Conservation (phyloP, 352 stramenopile genomes). For the Phytophthora agathidicida region DNA sequence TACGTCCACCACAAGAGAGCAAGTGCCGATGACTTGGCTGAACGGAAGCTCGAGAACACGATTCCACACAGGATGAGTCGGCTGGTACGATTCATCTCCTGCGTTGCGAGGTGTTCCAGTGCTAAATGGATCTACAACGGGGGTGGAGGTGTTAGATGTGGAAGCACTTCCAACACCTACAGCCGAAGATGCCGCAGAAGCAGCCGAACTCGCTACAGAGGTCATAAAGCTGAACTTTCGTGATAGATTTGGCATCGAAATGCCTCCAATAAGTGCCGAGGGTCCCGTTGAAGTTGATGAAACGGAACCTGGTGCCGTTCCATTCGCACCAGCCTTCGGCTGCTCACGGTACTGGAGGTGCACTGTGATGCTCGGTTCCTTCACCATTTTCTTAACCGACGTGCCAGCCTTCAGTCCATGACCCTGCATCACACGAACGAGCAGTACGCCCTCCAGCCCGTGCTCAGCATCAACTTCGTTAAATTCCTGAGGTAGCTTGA, state of each 20-base stretch:
- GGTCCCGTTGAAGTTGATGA: conserved; percentile 27
- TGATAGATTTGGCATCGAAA: conserved; percentile 77
- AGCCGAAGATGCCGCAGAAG: conserved; percentile 40
- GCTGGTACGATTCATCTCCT: conserved; percentile 57
- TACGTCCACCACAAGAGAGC: conserved; percentile 77
- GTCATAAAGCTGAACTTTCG: conserved; percentile 81
- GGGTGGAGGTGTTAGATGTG: conserved; percentile 27
- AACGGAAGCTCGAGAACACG: conserved; percentile 80
- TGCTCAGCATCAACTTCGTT: conserved; percentile 88
- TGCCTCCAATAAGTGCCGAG: conserved; percentile 43
- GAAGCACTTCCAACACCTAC: conserved; percentile 25
- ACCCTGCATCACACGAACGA: conserved; percentile 84
- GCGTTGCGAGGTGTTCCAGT: conserved; percentile 66
- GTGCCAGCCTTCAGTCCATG: conserved; percentile 78
- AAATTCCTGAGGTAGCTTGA: conserved; percentile 89
- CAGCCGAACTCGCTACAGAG: conserved; percentile 41
- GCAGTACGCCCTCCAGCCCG: conserved; percentile 64
- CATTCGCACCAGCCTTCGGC: conserved; percentile 36
- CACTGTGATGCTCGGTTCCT: conserved; percentile 67
- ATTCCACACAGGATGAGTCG: conserved; percentile 86
- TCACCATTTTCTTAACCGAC: conserved; percentile 70
- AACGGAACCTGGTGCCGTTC: conserved; percentile 22
- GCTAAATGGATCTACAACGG: conserved; percentile 47
- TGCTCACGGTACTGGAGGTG: conserved; percentile 71
- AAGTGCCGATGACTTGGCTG: conserved; percentile 75